These are phyloP conservation scores for Diaporthe sp. DNA, from an alignment of 2,329 filamentous ascomycete genomes.

Conservation along the genomic window DNA sequence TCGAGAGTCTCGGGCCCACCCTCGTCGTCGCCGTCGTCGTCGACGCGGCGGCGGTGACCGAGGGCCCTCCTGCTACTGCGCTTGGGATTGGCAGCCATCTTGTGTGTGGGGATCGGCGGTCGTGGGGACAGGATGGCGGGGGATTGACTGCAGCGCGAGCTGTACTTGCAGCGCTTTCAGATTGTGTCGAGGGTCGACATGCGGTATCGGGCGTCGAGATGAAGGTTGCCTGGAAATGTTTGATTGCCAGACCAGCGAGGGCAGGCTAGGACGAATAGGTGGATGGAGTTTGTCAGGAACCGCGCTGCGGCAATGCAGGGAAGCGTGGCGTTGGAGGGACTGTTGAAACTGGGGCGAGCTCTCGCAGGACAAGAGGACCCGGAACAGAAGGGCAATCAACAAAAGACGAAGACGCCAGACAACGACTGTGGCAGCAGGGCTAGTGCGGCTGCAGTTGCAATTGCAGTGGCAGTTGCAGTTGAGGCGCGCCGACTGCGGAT, in stretches of 20 bases:
- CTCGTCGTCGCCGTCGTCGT: conserved; percentile 81
- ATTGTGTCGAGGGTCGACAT: conserved; percentile 35
- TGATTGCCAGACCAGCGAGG: conserved; percentile 24
- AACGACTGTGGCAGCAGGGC: conserved; percentile 4
- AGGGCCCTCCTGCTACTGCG: conserved; percentile 74
- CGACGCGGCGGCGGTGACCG: conserved; percentile 76
- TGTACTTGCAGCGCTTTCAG: conserved; percentile 39
- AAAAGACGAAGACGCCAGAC: conserved; percentile 26
- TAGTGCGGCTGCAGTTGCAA: conserved; percentile 3
- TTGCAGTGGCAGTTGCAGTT: background rate
- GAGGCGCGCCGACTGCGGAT: conserved; percentile 24
- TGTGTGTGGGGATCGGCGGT: conserved; percentile 42
- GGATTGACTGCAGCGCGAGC: conserved; percentile 38
- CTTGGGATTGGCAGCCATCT: conserved; percentile 52
- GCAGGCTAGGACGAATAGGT: conserved; percentile 27
- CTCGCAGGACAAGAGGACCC: conserved; percentile 34
- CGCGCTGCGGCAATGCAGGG: conserved; percentile 39
- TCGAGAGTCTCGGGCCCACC: conserved; percentile 68
- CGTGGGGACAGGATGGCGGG: conserved; percentile 34
- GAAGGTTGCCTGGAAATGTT: conserved; percentile 28
- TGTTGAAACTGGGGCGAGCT: conserved; percentile 29
- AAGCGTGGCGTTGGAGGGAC: conserved; percentile 14
- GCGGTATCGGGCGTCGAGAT: conserved; percentile 37
- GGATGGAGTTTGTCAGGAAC: conserved; percentile 27
- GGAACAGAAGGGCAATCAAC: conserved; percentile 29